Base-by-base conservation (phyloP, 106 monocot species). In the Acorus gramineus region DNA sequence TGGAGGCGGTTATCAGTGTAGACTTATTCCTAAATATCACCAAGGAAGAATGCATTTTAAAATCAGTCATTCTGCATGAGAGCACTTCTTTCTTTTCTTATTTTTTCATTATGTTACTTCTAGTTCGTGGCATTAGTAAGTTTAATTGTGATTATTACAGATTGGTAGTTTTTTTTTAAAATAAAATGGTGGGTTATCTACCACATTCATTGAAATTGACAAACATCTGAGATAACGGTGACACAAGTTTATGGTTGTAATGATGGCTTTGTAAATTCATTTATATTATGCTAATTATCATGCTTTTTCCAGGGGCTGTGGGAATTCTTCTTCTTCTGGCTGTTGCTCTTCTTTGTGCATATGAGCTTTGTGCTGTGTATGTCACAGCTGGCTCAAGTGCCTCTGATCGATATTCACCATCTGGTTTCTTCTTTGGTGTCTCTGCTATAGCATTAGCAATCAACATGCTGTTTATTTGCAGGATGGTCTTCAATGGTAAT, bases 391-490 rank as follows among this genome's bases (percentile, higher is more conserved):
- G 95, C 59, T 66, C 80, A 60, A 80, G 66, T 65, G 90, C 95
- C 4, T 76, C 90, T 12, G 82, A 96, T 62, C 69, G 78, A 69
- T 90, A 90, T 72, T 96, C 95, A 50, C 78, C 95, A 60, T 91
- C 95, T 64, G 95, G 95, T 44, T 91, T 96, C 62, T 96, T 91
- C 76, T 96, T 96, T 81, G 95, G 95, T 51, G 85, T 96, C 0
- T 90, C 95, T 58, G 86, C 87, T 11, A 75, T 96, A 71, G 84
- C 90, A 47, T 57, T 96, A 55, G 95, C 95, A 44, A 85, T 96
- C 57, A 96, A 96, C 72, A 87, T 96, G 85, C 85, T 96, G 60
- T 96, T 96, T 60, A 85, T 96, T 61, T 90, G 90, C 80, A 86
- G 82, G 64, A 91, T 96, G 74, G 87, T 91, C 61, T 96, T 91